These are phyloP conservation scores for Endoconidiophora polonica DNA, from an alignment of 2,329 filamentous ascomycete species.

Conservation along the genomic window DNA sequence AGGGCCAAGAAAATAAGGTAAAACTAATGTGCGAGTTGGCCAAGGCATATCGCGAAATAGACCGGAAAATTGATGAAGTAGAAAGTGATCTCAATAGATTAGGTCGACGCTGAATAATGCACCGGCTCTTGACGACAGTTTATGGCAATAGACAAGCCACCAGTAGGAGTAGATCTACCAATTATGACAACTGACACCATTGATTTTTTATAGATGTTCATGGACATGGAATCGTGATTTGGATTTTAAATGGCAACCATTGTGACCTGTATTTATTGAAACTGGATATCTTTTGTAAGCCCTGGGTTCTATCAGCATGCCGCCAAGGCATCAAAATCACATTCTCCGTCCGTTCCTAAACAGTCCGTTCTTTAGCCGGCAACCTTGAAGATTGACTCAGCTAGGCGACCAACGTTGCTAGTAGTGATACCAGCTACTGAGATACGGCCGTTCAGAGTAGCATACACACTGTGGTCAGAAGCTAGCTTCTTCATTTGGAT, in stretches of 20 bases:
- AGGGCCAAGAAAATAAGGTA: conserved; percentile 26
- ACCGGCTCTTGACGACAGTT: no score
- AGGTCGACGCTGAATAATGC: conserved; percentile 9
- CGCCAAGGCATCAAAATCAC: no score
- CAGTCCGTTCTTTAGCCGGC: conserved; percentile 36
- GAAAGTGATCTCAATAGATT: conserved; percentile 28
- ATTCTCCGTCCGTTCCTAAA: neutral
- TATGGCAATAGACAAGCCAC: no score
- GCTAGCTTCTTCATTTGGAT: conserved; percentile 85
- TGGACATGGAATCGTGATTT: neutral
- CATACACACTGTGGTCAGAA: conserved; percentile 94
- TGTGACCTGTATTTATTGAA: neutral
- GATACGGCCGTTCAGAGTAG: conserved; percentile 81
- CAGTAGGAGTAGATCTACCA: neutral
- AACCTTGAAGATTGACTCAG: conserved; percentile 71
- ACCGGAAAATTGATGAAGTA: conserved; percentile 31
- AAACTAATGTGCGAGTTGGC: conserved; percentile 37
- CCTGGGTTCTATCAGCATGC: no score
- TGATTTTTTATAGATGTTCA: neutral
- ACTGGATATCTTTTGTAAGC: conserved; percentile 8
- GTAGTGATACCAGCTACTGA: conserved; percentile 71
- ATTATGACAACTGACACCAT: neutral
- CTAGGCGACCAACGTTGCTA: conserved; percentile 63
- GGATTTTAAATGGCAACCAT: no score
- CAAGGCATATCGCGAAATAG: conserved; percentile 33